Evolutionary conservation across 306 rosid genomes (phyloP), one percentile per base, ranked within the genome.

Genomic region (Quercus cerris): DNA sequence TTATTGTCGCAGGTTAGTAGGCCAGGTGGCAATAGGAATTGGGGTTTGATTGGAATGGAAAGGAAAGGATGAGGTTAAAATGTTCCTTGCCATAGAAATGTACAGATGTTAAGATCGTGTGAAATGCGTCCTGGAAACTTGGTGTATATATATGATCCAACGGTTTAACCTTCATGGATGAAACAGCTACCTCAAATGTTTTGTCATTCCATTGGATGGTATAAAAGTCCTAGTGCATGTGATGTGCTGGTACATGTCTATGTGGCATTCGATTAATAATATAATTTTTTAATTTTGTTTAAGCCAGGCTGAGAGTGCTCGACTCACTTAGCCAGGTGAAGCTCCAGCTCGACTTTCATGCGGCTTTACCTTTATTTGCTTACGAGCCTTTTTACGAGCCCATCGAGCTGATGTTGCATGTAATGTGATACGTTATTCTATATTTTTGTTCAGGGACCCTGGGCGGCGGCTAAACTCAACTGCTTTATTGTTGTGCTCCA

Each of bases 21-120:
- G 35, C 64, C 77, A 77, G 51, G 80, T 84, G 85, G 80, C 74
- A 31, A 25, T 74, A 15, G 15, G 14, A 23, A 22, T 44, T 66
- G 31, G 66, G 14, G 75, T 67, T 49, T 20, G 27, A 20, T 3
- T 57, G 58, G 20, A 7, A 71, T 22, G 25, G 31, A 20, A 41
- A 25, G 25, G 66, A 20, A 41, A 25, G 56, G 54, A 70, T 70
- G 41, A 13, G 41, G 41, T 63, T 41, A 12, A 63, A 13, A 15
- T 63, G 30, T 27, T 6, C 41, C 41, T 14, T 5, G 69, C 14
- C 28, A 25, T 25, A 0, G 69, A 62, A 25, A 25, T 25, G n/a
- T 67, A 31, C 2, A 6, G 72, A 67, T 44, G 59, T 17, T 44
- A 20, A 20, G 52, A 67, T 71, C 79, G 67, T 64, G 84, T 75